phyloP scores from a whole-genome alignment of 257 asterid genomes.

The Solanum chilense region DNA sequence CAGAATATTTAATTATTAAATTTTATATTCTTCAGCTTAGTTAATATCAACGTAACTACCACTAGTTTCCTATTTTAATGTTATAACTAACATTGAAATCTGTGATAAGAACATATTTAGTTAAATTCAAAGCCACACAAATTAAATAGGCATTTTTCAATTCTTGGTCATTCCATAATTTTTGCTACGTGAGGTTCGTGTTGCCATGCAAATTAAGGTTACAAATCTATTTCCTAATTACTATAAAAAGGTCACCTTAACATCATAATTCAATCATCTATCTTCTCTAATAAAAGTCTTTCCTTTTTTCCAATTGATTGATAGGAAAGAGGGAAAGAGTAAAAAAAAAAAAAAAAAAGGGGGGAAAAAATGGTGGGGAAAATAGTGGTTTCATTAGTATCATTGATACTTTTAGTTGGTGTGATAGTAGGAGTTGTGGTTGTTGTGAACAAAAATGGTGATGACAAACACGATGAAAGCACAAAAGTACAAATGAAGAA shows the following conservation, averaged over 20 bases:
- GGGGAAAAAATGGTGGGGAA: conserved; percentile 18
- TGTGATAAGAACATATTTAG: not conserved
- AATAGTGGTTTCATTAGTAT: conserved; percentile 26
- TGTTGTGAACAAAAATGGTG: not conserved
- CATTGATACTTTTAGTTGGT: conserved; percentile 48
- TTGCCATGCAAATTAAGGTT: not conserved
- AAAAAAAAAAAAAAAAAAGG: not conserved
- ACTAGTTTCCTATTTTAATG: not conserved
- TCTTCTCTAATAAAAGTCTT: not conserved
- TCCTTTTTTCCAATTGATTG: not conserved
- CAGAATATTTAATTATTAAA: not conserved
- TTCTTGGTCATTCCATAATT: not conserved
- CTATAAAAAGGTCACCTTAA: not conserved
- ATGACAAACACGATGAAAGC: not conserved
- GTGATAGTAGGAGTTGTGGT: conserved; percentile 43
- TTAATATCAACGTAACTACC: not conserved
- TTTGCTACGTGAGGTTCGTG: not conserved
- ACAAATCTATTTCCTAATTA: not conserved
- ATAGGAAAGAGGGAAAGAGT: not conserved
- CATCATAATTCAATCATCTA: not conserved
- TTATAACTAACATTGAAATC: not conserved
- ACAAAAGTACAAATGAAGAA: conserved; percentile 25
- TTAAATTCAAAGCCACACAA: not conserved
- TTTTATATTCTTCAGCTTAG: not conserved
- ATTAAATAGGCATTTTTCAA: not conserved